Evolutionary conservation across 73 alveolate species (phyloP).

Genomic region (Stentor roeselii): DNA sequence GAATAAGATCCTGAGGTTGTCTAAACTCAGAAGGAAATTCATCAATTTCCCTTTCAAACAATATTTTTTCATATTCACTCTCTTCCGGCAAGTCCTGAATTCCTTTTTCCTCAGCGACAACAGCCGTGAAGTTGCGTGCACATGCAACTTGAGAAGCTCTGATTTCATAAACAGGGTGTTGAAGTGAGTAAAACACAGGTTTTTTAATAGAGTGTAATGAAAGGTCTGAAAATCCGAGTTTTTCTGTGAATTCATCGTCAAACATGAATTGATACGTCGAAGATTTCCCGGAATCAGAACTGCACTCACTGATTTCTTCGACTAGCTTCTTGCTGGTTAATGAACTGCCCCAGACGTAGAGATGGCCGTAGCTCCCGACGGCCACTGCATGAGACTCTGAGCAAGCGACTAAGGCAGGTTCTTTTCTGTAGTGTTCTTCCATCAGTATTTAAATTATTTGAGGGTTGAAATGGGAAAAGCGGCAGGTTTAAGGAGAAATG

Average conservation of each 20-base stretch:
- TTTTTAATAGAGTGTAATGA: background rate
- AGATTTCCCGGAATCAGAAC: too few relatives aligned
- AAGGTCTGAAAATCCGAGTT: background rate
- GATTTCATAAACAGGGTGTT: background rate
- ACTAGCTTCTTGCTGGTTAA: too few relatives aligned
- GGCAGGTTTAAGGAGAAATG: too few relatives aligned
- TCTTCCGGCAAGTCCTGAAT: background rate
- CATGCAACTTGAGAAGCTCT: conserved; percentile 14
- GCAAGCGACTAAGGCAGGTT: background rate
- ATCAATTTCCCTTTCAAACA: background rate
- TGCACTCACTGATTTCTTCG: too few relatives aligned
- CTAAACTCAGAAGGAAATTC: background rate
- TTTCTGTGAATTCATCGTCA: background rate
- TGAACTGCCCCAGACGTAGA: background rate
- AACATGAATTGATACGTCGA: too few relatives aligned
- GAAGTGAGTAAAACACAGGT: background rate
- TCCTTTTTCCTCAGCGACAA: background rate
- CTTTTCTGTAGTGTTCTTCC: too few relatives aligned
- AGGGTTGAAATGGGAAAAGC: too few relatives aligned
- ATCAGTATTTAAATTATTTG: too few relatives aligned
- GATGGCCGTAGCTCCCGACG: background rate
- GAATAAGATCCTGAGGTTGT: background rate
- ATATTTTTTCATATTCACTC: background rate
- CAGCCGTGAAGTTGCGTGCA: background rate
- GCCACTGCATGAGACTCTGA: background rate